Evolutionary conservation across 1,139 yeast species (phyloP), one percentile per base, ranked within the genome.

Genomic region (Sugiyamaella japonica): DNA sequence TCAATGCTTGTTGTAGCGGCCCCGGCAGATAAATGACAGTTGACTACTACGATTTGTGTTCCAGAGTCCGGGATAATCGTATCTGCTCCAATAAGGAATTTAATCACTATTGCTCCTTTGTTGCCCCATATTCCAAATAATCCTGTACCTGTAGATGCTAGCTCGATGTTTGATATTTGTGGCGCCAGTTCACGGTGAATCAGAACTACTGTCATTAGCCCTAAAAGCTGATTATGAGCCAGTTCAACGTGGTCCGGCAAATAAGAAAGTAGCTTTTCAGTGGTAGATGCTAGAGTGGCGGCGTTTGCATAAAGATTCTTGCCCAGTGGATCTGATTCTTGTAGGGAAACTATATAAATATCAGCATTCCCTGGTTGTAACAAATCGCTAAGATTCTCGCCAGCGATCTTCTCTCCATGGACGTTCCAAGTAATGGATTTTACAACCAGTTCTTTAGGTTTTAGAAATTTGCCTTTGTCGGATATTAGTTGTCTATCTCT

Each of bases 21-120:
- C 52, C 84, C 86, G 1, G 93, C 91, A 3, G 85, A 78, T 49
- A 88, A 73, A 69, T 88, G 96, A 55, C 86, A 81, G 61, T 81
- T 79, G 15, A 82, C 78, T 61, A 85, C 71, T 1, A 80, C 75
- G 51, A 85, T 61, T 41, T 81, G 79, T 1, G 78, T 64, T 8
- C 82, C 83, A 1, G 72, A 44, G 54, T 56, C 59, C 15, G 58
- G 54, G 25, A 59, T 45, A 1, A 58, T 40, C 7, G 66, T 60
- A 52, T 72, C 75, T 4, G 60, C 61, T 8, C 72, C 73, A 15
- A 73, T 52, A 2, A 43, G 48, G 50, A 73, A 60, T 38, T 63
- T 67, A 15, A 78, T 69, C 12, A 74, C 66, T 7, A 79, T 78
- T 1, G 84, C 82, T 1, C 85, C 85, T 59, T 82, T 82, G 66